Evolutionary conservation across 805 yeast genomes (phyloP).

Genomic region (Brettanomyces bruxellensis): DNA sequence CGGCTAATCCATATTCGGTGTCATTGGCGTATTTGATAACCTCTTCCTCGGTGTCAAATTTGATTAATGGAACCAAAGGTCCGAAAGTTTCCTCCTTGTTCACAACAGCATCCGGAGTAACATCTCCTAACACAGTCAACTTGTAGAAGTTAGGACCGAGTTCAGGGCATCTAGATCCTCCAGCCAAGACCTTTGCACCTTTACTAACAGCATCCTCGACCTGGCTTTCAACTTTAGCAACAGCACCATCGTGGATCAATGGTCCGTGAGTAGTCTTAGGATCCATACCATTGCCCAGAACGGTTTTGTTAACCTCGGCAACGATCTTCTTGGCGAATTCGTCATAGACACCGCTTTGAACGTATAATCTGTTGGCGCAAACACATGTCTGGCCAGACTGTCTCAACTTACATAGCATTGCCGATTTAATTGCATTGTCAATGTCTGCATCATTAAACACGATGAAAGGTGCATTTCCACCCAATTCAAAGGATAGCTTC

Average conservation of each 20-base stretch:
- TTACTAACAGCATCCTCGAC: slow-evolving; percentile 55
- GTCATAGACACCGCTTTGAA: slow-evolving; percentile 59
- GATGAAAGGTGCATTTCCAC: slow-evolving; percentile 76
- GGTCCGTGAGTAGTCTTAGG: slow-evolving; percentile 68
- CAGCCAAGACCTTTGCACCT: slow-evolving; percentile 57
- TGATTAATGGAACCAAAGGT: slow-evolving; percentile 65
- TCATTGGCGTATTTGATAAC: slow-evolving; percentile 55
- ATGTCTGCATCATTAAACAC: slow-evolving; percentile 68
- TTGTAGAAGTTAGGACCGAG: slow-evolving; percentile 59
- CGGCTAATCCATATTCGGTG: slow-evolving; percentile 68
- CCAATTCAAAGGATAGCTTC: slow-evolving; percentile 65
- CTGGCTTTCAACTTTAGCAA: slow-evolving; percentile 51
- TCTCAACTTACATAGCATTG: slow-evolving; percentile 60
- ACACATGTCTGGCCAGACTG: slow-evolving; percentile 79
- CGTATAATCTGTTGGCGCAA: slow-evolving; percentile 64
- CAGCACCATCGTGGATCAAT: slow-evolving; percentile 53
- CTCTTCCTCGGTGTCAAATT: slow-evolving; percentile 56
- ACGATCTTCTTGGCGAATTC: slow-evolving; percentile 43
- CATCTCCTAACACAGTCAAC: slow-evolving; percentile 59
- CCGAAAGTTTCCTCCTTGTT: slow-evolving; percentile 74
- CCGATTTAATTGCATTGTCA: slow-evolving; percentile 57
- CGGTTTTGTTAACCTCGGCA: slow-evolving; percentile 34
- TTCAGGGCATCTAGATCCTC: slow-evolving; percentile 47
- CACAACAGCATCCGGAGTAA: slow-evolving; percentile 46
- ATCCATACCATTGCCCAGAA: slow-evolving; percentile 56